Conservation (phyloP, 2,329 filamentous ascomycete genomes). For the Exutisphaerella laricina region DNA sequence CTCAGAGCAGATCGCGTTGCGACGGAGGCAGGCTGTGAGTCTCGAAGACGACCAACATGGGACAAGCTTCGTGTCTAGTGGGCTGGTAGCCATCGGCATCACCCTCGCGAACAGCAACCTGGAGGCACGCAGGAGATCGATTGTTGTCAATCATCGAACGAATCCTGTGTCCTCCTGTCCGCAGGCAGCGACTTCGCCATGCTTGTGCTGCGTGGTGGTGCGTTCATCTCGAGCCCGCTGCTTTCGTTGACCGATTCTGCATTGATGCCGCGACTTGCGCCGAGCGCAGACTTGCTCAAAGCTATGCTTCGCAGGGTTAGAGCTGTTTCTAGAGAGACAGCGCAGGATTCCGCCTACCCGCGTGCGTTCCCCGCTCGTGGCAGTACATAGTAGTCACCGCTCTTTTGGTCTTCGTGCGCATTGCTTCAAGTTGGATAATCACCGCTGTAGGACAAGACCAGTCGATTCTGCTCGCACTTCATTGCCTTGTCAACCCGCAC, state of each 20-base stretch:
- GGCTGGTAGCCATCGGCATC: no score
- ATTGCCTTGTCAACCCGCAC: neutral
- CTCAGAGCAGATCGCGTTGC: neutral
- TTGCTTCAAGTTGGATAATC: neutral
- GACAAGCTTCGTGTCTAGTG: constrained; percentile 2
- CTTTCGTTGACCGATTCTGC: neutral
- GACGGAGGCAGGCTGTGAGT: constrained; percentile 1
- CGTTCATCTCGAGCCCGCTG: neutral
- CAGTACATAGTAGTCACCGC: no score
- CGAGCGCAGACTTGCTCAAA: neutral
- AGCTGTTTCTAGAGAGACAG: neutral
- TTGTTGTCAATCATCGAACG: no score
- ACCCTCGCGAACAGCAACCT: neutral
- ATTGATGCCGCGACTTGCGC: neutral
- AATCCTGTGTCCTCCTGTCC: no score
- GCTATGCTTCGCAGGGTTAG: neutral
- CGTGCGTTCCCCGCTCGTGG: neutral
- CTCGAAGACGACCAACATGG: constrained; percentile 1
- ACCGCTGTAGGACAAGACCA: neutral
- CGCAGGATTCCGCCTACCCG: neutral
- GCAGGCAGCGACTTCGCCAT: neutral
- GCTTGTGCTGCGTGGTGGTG: neutral
- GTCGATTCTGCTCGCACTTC: neutral
- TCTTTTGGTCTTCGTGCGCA: neutral
- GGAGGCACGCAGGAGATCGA: constrained; percentile 1